Evolutionary conservation across 2,329 filamentous ascomycete genomes (phyloP).

Genomic region (Aspergillus bombycis): DNA sequence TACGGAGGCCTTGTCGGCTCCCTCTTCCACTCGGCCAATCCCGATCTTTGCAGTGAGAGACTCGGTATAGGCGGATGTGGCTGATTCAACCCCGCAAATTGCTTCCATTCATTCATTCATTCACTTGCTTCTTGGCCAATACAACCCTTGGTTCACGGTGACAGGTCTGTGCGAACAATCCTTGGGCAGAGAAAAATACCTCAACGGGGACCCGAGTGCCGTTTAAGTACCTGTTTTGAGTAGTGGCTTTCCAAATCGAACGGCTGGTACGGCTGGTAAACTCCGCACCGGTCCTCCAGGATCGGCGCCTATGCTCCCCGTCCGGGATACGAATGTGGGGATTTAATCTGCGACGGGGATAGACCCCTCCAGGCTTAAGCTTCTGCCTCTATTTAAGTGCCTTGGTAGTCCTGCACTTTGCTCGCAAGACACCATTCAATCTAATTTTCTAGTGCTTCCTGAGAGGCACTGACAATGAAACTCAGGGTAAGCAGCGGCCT

Average conservation of each 20-base stretch:
- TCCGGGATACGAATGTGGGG: conserved; percentile 17
- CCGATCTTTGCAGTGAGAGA: neutral
- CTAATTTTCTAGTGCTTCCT: neutral
- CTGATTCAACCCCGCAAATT: conserved; percentile 1
- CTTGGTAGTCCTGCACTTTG: neutral
- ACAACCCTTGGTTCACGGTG: neutral
- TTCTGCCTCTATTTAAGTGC: neutral
- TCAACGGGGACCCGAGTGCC: conserved; percentile 1
- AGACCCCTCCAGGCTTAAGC: neutral
- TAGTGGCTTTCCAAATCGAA: neutral
- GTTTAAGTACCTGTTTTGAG: neutral
- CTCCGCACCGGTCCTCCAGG: conserved; percentile 7
- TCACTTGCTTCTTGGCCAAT: neutral
- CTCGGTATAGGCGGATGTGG: neutral
- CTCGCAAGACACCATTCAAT: neutral
- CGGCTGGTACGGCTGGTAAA: neutral
- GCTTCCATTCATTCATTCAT: neutral
- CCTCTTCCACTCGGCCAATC: neutral
- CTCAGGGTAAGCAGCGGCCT: conserved; percentile 11
- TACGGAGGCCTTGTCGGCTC: neutral
- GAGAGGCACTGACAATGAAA: conserved; percentile 17
- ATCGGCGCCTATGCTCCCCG: conserved; percentile 14
- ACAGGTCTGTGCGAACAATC: neutral
- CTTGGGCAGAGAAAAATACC: neutral
- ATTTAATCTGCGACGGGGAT: neutral